phyloP scores from a whole-genome alignment of 2,329 filamentous ascomycete species.

The Fusarium setosum region DNA sequence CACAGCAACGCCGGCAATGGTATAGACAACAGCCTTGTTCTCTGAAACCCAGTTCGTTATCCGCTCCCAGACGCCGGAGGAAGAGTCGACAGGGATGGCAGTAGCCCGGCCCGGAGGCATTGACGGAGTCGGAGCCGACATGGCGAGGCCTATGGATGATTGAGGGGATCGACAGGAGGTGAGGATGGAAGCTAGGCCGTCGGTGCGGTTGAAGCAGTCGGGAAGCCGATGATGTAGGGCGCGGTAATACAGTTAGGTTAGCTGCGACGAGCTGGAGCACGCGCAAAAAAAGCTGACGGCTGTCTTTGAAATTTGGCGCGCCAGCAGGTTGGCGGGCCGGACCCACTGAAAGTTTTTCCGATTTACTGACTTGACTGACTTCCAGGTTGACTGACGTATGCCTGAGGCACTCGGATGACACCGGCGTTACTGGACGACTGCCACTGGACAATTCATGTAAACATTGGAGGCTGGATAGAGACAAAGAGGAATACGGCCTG shows the following conservation, averaged over 20 bases:
- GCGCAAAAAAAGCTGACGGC: constrained; percentile 50
- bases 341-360: constrained; percentile 47
- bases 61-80: constrained; percentile 87
- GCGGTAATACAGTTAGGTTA: constrained; percentile 38
- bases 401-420: constrained; percentile 33
- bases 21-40: constrained; percentile 96
- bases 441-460: neutral
- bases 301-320: constrained; percentile 46
- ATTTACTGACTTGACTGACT: constrained; percentile 19
- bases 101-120: constrained; percentile 58
- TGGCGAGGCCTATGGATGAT: constrained; percentile 45
- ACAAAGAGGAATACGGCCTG: neutral
- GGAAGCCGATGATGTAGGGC: constrained; percentile 49
- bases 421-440: neutral
- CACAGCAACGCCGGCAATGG: constrained; percentile 92
- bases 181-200: constrained; percentile 42
- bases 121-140: constrained; percentile 61
- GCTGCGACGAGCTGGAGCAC: constrained; percentile 47
- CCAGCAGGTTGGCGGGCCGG: constrained; percentile 30
- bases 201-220: constrained; percentile 39
- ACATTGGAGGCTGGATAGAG: neutral
- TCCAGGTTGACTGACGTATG: constrained; percentile 15
- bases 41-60: constrained; percentile 93
- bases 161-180: constrained; percentile 32
- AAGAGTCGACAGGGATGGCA: constrained; percentile 62